Evolutionary conservation across 2,329 filamentous ascomycete species (phyloP).

Genomic region (Penicillium capsulatum): DNA sequence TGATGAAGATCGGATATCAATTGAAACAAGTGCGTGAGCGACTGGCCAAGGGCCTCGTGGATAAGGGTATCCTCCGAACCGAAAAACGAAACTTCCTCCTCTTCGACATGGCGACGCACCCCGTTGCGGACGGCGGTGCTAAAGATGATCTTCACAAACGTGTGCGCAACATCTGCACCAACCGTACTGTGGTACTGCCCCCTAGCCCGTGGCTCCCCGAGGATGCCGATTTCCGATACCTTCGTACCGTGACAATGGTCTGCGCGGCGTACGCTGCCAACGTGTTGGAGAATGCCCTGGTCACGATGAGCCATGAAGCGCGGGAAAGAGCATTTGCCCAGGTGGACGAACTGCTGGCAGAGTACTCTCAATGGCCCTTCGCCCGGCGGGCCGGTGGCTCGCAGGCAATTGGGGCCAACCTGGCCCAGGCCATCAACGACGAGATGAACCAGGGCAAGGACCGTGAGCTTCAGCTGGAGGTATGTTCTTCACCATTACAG

Average conservation of each 20-base stretch:
- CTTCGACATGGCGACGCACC: constrained; percentile 99
- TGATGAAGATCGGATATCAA: constrained; percentile 99
- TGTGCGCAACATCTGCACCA: constrained; percentile 86
- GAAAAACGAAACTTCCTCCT: constrained; percentile 99
- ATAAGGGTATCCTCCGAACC: constrained; percentile 96
- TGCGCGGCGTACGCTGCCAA: constrained; percentile 98
- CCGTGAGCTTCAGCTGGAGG: constrained; percentile 93
- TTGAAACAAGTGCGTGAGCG: constrained; percentile 98
- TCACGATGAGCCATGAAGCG: constrained; percentile 87
- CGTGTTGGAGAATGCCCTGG: constrained; percentile 94
- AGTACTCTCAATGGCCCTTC: constrained; percentile 98
- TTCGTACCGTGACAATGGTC: constrained; percentile 91
- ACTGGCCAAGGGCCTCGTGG: constrained; percentile 92
- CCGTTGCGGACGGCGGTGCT: constrained; percentile 89
- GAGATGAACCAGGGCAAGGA: constrained; percentile 80
- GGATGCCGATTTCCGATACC: constrained; percentile 87
- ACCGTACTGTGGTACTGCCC: constrained; percentile 87
- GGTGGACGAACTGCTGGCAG: constrained; percentile 89
- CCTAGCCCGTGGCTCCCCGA: constrained; percentile 86
- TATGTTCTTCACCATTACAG: constrained; percentile 43
- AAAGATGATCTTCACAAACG: constrained; percentile 96
- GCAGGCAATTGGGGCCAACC: constrained; percentile 84
- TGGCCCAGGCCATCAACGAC: constrained; percentile 81
- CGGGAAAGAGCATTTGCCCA: constrained; percentile 92
- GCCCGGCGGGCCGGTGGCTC: constrained; percentile 70